Percentiles rank a stretch among this genome's conserved stretches.
phyloP scores from a whole-genome alignment of 352 stramenopile species.

The Sclerospora graminicola region DNA sequence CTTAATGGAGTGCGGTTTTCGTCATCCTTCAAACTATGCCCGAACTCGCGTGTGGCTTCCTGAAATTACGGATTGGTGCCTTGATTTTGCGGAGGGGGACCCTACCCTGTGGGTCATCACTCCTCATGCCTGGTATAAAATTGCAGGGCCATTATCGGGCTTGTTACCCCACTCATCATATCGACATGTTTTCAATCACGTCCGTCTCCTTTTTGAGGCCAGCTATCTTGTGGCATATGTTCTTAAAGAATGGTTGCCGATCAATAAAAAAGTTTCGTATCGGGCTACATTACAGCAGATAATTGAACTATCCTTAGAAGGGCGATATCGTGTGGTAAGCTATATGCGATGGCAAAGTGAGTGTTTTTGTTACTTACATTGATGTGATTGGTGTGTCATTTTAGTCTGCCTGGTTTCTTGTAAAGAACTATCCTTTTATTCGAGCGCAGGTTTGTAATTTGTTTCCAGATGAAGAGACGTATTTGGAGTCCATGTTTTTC shows the following conservation, averaged over 20 bases:
- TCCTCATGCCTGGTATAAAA: slow-evolving; percentile 78
- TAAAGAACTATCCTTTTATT: slow-evolving; percentile 81
- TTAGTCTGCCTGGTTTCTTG: slow-evolving; percentile 73
- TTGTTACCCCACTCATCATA: slow-evolving; percentile 65
- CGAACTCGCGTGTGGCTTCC: slow-evolving; percentile 65
- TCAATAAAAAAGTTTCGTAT: slow-evolving; percentile 83
- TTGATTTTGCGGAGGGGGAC: slow-evolving; percentile 81
- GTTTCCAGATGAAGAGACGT: slow-evolving; percentile 61
- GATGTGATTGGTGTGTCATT: slow-evolving; percentile 5
- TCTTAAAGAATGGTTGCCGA: slow-evolving; percentile 75
- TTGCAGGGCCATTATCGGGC: slow-evolving; percentile 65
- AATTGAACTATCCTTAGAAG: slow-evolving; percentile 57
- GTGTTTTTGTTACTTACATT: slow-evolving; percentile 6
- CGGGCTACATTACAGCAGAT: slow-evolving; percentile 76
- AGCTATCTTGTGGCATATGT: slow-evolving; percentile 80
- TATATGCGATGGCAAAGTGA: background rate
- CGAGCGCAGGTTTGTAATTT: slow-evolving; percentile 66
- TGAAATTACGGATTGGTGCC: slow-evolving; percentile 81
- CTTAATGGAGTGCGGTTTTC: slow-evolving; percentile 69
- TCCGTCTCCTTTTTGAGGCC: slow-evolving; percentile 68
- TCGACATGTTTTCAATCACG: slow-evolving; percentile 60
- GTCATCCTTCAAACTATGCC: slow-evolving; percentile 52
- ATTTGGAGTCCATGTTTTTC: slow-evolving; percentile 81
- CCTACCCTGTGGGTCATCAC: slow-evolving; percentile 81
- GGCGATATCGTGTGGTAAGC: slow-evolving; percentile 66